Conservation (phyloP, 495 filamentous ascomycete genomes). For the Staphylotrichum tortipilum region DNA sequence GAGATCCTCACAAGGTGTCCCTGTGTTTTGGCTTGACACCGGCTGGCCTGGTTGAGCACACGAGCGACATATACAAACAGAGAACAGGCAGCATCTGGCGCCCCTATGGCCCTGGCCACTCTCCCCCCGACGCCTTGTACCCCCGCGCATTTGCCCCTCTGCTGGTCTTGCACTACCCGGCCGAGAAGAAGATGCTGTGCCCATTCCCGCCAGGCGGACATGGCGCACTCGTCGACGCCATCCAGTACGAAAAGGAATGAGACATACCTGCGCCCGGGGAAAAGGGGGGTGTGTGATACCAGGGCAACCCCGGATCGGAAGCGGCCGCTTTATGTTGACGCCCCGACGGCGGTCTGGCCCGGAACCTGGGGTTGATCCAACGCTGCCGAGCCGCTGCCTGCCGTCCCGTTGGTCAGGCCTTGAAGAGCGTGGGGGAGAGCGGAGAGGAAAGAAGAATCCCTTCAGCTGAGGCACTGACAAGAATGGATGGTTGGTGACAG, state of each 20-base stretch:
- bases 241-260: not conserved
- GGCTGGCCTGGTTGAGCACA: conserved; percentile 1
- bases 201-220: not conserved
- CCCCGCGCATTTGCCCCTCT: not conserved
- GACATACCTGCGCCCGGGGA: conserved; percentile 6
- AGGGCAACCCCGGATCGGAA: too few species aligned
- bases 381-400: not conserved
- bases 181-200: not conserved
- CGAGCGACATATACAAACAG: conserved; percentile 7
- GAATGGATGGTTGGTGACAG: too few species aligned
- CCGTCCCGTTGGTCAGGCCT: too few species aligned
- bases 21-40: not conserved
- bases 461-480: too few species aligned
- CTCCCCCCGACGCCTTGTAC: not conserved
- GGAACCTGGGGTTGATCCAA: not conserved
- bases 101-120: too few species aligned
- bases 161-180: conserved; percentile 4
- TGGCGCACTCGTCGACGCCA: conserved; percentile 2
- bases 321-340: too few species aligned
- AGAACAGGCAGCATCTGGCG: not conserved
- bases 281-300: not conserved
- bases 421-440: too few species aligned
- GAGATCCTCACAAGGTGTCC: not conserved
- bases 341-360: not conserved
- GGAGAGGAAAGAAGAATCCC: too few species aligned